A percentile compares a stretch with the other conserved stretches of the same genome.
Evolutionary conservation across 495 filamentous ascomycete genomes (phyloP).

Genomic region (Hypoxylon lenormandii): DNA sequence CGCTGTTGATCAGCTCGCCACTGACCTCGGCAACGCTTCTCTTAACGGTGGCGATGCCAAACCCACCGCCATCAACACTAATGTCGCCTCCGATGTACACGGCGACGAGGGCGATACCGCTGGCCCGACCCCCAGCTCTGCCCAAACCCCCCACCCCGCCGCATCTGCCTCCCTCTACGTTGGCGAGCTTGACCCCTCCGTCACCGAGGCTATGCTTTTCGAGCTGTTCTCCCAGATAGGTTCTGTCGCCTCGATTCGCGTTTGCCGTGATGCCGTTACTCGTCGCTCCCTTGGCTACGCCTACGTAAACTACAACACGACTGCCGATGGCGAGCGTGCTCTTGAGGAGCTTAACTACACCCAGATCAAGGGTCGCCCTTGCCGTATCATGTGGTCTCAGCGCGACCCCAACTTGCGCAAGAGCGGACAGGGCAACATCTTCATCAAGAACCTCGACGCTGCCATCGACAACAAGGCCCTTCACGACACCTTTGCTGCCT

Average conservation of each 20-base stretch:
- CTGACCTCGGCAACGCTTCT: constrained; percentile 70
- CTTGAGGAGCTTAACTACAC: constrained; percentile 99
- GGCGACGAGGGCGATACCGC: constrained; percentile 68
- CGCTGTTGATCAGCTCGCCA: constrained; percentile 77
- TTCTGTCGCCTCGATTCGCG: constrained; percentile 98
- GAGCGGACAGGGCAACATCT: constrained; percentile 99
- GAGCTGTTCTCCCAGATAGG: constrained; percentile 99
- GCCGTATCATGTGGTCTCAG: constrained; percentile 99
- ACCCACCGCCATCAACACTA: constrained; percentile 73
- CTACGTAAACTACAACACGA: constrained; percentile 99
- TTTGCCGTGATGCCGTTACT: constrained; percentile 98
- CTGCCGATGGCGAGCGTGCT: constrained; percentile 93
- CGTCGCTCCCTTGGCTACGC: constrained; percentile 98
- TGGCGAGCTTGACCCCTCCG: constrained; percentile 94
- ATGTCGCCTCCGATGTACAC: constrained; percentile 65
- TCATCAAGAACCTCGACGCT: constrained; percentile 99
- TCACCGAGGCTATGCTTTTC: constrained; percentile 99
- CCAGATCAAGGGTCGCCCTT: constrained; percentile 96
- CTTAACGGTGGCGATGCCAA: constrained; percentile 73
- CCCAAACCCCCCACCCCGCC: constrained; percentile 75
- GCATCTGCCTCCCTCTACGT: constrained; percentile 98
- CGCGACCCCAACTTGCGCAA: constrained; percentile 98
- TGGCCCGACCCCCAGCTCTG: constrained; percentile 77
- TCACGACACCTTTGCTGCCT: constrained; percentile 98
- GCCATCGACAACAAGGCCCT: constrained; percentile 99